Evolutionary conservation across 2,329 filamentous ascomycete genomes (phyloP), one percentile per base, ranked within the genome.

Genomic region (Hymenoscyphus fructigenus): DNA sequence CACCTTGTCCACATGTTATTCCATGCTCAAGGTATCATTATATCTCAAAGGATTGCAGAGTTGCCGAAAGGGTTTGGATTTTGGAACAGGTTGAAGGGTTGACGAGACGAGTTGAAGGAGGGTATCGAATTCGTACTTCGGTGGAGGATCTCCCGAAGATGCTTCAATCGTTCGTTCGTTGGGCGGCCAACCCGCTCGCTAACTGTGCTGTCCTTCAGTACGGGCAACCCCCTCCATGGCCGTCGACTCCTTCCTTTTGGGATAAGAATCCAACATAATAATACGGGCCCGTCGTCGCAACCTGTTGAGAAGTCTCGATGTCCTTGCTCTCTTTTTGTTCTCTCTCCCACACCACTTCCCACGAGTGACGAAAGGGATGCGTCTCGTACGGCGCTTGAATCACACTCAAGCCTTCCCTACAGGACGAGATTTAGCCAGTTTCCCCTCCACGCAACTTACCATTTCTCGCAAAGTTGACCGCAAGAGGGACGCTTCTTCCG

Each of bases 201-300:
- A 20, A 20, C 20, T 5, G 20, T 50, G 9, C 44, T 50, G 44
- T 12, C n/a, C 23, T 23, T 5, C 5, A 10, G 20, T 20, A 26
- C 44, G 44, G 44, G 44, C n/a, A 50, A 50, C n/a, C 44, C 44
- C 17, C 9, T 50, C 34, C 17, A 20, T 50, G 44, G 44, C n/a
- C 44, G 44, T 50, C 44, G n/a, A 50, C 17, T 26, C 44, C 44
- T 50, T 20, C 44, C 20, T 50, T 20, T 50, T 14, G 34, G 44
- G 44, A 50, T 50, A 50, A 50, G 44, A 50, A 50, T 50, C 44
- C 44, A 50, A 50, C 44, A 50, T 50, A 20, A 23, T 50, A 50
- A 6, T 12, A 23, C n/a, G 17, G 44, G 7, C 5, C 44, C 44
- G 41, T 7, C n/a, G 17, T 50, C n/a, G 9, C n/a, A 23, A 44